These are phyloP conservation scores for Tulasnella sp. DNA, from an alignment of 768 basidiomycete genomes.

Conservation along the genomic window DNA sequence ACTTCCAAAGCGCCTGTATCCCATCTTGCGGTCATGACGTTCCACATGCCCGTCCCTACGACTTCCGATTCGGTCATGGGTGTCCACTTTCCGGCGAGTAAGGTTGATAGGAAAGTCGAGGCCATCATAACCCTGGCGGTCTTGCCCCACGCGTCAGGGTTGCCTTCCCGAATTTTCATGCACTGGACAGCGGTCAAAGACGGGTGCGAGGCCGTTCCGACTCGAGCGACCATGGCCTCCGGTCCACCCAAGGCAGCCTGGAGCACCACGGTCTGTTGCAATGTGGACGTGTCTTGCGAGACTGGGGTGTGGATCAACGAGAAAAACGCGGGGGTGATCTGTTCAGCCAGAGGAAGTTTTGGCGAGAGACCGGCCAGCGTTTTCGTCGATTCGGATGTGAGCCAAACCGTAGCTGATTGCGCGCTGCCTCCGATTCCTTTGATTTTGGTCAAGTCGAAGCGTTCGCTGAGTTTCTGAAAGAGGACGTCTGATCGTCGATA, in stretches of 20 bases:
- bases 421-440: conserved; percentile 75
- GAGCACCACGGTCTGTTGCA: conserved; percentile 69
- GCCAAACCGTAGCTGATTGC: conserved; percentile 76
- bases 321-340: conserved; percentile 64
- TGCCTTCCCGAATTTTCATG: conserved; percentile 71
- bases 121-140: conserved; percentile 78
- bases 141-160: conserved; percentile 74
- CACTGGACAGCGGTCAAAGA: conserved; percentile 73
- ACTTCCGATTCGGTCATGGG: conserved; percentile 73
- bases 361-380: conserved; percentile 71
- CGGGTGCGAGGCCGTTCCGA: conserved; percentile 67
- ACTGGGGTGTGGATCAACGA: conserved; percentile 71
- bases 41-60: conserved; percentile 75
- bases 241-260: conserved; percentile 75
- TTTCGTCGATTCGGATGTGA: conserved; percentile 73
- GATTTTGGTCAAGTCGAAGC: conserved; percentile 65
- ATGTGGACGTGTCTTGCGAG: conserved; percentile 75
- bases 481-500: conserved; percentile 57
- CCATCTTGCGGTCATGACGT: conserved; percentile 62
- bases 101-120: conserved; percentile 61
- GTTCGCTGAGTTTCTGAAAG: conserved; percentile 67
- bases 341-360: conserved; percentile 61
- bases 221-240: conserved; percentile 69
- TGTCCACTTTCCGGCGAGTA: conserved; percentile 56
- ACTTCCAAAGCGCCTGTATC: conserved; percentile 75